A percentile compares a stretch with the other conserved stretches of the same genome.
phyloP scores from a whole-genome alignment of 2,329 filamentous ascomycete genomes.

The Trichoderma citrinoviride region DNA sequence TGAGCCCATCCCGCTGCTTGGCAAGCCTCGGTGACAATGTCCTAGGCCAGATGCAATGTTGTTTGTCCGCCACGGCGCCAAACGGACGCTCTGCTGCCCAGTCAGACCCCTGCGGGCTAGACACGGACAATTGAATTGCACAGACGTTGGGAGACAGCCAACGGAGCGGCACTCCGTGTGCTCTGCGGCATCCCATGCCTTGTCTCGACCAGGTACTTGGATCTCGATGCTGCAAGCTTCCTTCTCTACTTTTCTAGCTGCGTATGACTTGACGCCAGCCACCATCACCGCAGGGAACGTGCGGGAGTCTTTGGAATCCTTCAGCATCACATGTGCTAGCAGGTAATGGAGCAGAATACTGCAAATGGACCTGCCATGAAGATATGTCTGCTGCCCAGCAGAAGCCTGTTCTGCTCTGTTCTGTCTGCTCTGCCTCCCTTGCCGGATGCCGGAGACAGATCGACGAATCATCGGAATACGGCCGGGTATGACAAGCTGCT shows the following conservation, averaged over 20 bases:
- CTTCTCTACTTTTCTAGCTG: neutral
- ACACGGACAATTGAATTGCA: neutral
- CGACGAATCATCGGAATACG: too few relatives aligned
- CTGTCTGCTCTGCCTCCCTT: too few relatives aligned
- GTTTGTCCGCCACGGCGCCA: constrained; percentile 6
- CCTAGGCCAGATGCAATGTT: neutral
- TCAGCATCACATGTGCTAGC: neutral
- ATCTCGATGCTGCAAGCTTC: neutral
- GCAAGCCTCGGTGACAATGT: neutral
- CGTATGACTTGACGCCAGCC: neutral
- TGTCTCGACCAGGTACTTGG: constrained; percentile 5
- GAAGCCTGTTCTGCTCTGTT: too few relatives aligned
- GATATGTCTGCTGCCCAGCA: neutral
- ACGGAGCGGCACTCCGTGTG: neutral
- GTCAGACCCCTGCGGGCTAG: neutral
- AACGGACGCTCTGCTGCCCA: neutral
- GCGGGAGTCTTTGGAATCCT: neutral
- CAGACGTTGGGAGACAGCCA: too few relatives aligned
- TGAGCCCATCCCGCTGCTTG: neutral
- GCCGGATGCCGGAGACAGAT: too few relatives aligned
- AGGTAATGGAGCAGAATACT: too few relatives aligned
- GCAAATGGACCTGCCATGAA: neutral
- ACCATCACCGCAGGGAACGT: neutral
- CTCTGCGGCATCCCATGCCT: neutral
- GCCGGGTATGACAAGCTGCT: too few relatives aligned